Evolutionary conservation across 345 rosid species (phyloP), one percentile per base, ranked within the genome.

Genomic region (Arabidopsis arenosa): DNA sequence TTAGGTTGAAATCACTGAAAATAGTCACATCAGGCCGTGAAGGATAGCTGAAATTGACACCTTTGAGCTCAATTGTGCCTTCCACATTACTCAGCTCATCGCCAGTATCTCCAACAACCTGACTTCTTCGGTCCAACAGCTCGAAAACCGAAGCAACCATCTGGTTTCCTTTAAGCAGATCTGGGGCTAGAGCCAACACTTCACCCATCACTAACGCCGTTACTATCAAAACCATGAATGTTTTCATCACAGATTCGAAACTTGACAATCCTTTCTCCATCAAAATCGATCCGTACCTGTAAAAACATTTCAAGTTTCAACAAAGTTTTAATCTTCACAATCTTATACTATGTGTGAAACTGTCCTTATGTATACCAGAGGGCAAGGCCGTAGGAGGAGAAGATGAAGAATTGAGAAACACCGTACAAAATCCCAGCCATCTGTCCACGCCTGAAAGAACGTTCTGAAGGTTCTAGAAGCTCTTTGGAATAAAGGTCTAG

Each of bases 161-260:
- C 67, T 90, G 97, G 83, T 95, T 90, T 48, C 97, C 99, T 82
- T 90, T 95, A 8, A 92, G 79, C 47, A 92, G 85, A 80, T 95
- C 96, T 0, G 98, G 97, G 2, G 93, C 86, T 85, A 90, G 53
- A 44, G 97, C 99, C 79, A 95, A 79, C 5, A 93, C 89, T 82
- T 89, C 97, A 44, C 97, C 99, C 99, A 95, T 95, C 72, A 93
- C 97, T 72, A 95, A 78, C 7, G 99, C 99, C 0, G 97, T 92
- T 47, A 95, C 88, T 9, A 95, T 95, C 85, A 95, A 79, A 77
- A 95, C 97, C 97, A 92, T 90, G 77, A 95, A 95, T 47, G 98
- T 83, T 64, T 88, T 95, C 90, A 95, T 95, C 39, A 92, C 85
- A 0, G 96, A 86, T 75, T 89, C 90, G 69, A 95, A 95, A 82